These are phyloP conservation scores for Lecanicillium sp. DNA, from an alignment of 2,329 filamentous ascomycete genomes.

Conservation along the genomic window DNA sequence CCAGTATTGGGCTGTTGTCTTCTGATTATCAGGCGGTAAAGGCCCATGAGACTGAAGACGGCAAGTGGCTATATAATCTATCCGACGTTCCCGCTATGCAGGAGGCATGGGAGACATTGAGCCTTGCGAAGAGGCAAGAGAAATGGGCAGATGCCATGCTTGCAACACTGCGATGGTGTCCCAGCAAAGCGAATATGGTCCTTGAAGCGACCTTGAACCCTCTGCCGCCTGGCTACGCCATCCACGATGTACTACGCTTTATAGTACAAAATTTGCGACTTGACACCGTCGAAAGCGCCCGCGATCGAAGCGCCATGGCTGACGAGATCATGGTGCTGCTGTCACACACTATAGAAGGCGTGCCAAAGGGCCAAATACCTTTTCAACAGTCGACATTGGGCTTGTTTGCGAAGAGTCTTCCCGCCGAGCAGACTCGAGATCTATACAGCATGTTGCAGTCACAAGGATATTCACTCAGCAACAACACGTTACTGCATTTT, in stretches of 20 bases:
- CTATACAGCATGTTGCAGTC: constrained; percentile 31
- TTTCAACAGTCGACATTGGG: constrained; percentile 36
- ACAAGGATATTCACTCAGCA: constrained; percentile 28
- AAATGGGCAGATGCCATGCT: constrained; percentile 32
- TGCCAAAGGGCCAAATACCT: constrained; percentile 25
- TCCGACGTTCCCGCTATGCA: constrained; percentile 26
- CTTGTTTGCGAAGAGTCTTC: constrained; percentile 24
- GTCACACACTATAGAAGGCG: constrained; percentile 24
- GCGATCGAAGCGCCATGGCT: constrained; percentile 22
- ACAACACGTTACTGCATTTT: constrained; percentile 42
- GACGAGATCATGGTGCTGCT: constrained; percentile 26
- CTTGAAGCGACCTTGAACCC: constrained; percentile 34
- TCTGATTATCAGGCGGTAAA: too few species aligned
- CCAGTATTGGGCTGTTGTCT: too few species aligned
- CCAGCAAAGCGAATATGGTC: constrained; percentile 26
- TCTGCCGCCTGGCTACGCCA: constrained; percentile 31
- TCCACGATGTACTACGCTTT: constrained; percentile 31
- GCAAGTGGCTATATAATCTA: constrained; percentile 26
- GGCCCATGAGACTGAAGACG: constrained; percentile 21
- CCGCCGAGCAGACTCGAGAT: constrained; percentile 25
- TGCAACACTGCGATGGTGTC: constrained; percentile 28
- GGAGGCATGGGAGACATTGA: constrained; percentile 27
- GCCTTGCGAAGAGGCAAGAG: constrained; percentile 20
- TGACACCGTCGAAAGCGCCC: constrained; percentile 14
- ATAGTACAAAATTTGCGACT: constrained; percentile 22